phyloP scores from a whole-genome alignment of 2,329 filamentous ascomycete species.

The Balansia obtecta region DNA sequence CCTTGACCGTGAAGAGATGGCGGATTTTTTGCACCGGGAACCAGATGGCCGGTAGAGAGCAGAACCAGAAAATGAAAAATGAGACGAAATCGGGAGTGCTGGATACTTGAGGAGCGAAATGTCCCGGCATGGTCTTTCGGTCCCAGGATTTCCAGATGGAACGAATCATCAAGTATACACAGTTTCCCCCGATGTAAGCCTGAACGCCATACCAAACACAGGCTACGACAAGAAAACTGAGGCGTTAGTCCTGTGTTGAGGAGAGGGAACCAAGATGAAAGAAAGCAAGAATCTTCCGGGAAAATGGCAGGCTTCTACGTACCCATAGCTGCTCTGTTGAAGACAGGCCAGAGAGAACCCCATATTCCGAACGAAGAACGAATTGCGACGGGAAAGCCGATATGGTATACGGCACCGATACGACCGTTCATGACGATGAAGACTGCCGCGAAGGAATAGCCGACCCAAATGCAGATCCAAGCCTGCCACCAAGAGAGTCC shows the following conservation, averaged over 20 bases:
- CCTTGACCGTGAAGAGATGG: constrained; percentile 84
- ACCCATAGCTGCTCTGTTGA: constrained; percentile 76
- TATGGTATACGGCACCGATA: constrained; percentile 78
- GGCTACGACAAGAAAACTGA: constrained; percentile 27
- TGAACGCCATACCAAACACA: constrained; percentile 86
- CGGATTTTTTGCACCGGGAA: constrained; percentile 82
- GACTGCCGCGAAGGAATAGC: constrained; percentile 62
- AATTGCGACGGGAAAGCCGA: constrained; percentile 73
- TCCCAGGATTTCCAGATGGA: constrained; percentile 66
- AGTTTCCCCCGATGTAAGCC: constrained; percentile 71
- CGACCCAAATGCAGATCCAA: constrained; percentile 79
- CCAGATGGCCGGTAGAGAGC: constrained; percentile 73
- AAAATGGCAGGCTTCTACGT: constrained; percentile 11
- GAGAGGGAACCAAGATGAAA: neutral
- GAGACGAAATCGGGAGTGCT: constrained; percentile 64
- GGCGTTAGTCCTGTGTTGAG: neutral
- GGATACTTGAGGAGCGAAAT: constrained; percentile 52
- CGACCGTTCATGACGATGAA: constrained; percentile 72
- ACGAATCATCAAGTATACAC: constrained; percentile 80
- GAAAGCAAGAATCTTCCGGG: neutral
- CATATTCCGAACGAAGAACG: constrained; percentile 78
- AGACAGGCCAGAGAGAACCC: constrained; percentile 79
- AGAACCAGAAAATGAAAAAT: constrained; percentile 80
- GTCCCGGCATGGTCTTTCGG: constrained; percentile 48
- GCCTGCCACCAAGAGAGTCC: constrained; percentile 88